Conservation (phyloP, 176 grass and related monocot species). For the Zea mays region Zm-B73-REFERENCE-NAM-5.0 NC_050097.1:3837501-3838000, state of each 20-base stretch:
- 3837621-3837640: constrained; percentile 99
- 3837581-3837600: constrained; percentile 37
- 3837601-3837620: constrained; percentile 68
- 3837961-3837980: too few relatives aligned
- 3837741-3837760: not conserved
- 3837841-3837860: too few relatives aligned
- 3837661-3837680: constrained; percentile 54
- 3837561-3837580: constrained; percentile 15
- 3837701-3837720: constrained; percentile 31
- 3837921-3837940: too few relatives aligned
- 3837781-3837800: too few relatives aligned
- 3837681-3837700: constrained; percentile 61
- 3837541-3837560: constrained; percentile 2
- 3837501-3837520: not conserved
- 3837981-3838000: not conserved
- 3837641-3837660: constrained; percentile 93
- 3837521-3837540: not conserved
- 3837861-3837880: too few relatives aligned
- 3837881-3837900: too few relatives aligned
- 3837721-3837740: constrained; percentile 19
- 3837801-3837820: too few relatives aligned
- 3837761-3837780: too few relatives aligned
- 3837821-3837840: too few relatives aligned
- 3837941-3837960: too few relatives aligned
- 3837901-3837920: too few relatives aligned